These are phyloP conservation scores for Schoenoplectus triqueter DNA, from an alignment of 202 grass and related monocot genomes.

Conservation along the genomic window DNA sequence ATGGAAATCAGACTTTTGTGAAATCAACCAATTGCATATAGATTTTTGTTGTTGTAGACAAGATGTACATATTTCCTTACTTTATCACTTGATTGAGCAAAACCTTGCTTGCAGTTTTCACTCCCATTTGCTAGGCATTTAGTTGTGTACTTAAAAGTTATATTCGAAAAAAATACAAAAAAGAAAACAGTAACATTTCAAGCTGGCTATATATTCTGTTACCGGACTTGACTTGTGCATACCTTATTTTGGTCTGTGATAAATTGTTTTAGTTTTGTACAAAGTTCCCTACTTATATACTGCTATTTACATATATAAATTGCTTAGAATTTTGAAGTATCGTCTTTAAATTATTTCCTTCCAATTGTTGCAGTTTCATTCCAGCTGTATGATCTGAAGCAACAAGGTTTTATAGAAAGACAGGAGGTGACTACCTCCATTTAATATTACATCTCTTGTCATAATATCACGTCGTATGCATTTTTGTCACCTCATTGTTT, in stretches of 20 bases:
- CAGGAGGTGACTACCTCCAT: conserved; percentile 55
- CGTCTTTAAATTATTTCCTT: conserved; percentile 25
- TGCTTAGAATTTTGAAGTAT: background rate
- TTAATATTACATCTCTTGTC: conserved; percentile 11
- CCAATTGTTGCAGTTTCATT: conserved; percentile 65
- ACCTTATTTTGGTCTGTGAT: background rate
- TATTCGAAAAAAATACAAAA: background rate
- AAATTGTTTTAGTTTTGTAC: conserved; percentile 1
- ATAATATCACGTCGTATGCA: conserved; percentile 31
- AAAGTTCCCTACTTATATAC: background rate
- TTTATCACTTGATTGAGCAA: background rate
- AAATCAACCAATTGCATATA: background rate
- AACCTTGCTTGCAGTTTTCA: background rate
- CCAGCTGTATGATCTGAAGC: conserved; percentile 82
- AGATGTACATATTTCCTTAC: background rate
- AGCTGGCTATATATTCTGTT: background rate
- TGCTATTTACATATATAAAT: background rate
- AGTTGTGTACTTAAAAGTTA: conserved; percentile 15
- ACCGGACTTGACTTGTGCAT: background rate
- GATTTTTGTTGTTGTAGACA: background rate
- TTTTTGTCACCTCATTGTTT: conserved; percentile 10
- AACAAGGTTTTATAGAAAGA: conserved; percentile 85
- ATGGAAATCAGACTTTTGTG: background rate
- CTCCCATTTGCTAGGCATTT: background rate
- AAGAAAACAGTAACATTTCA: background rate